Base-by-base conservation (phyloP, 805 yeast species). In the Wickerhamomyces alni region DNA sequence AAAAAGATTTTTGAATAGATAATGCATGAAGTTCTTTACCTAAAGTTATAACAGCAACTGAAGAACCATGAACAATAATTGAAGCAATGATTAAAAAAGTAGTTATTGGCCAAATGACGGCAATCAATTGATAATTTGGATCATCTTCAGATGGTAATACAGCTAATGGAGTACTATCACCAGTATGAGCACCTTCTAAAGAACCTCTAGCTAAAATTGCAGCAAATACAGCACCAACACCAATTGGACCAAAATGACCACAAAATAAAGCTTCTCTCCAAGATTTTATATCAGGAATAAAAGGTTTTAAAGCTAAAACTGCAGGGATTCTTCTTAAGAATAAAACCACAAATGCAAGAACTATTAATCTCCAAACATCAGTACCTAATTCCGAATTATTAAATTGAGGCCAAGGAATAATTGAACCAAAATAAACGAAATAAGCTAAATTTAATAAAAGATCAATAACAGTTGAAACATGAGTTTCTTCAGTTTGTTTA, bases 231-330 rank as follows among this genome's bases (percentile, higher is more conserved):
- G 95, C 95, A 42, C 96, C 96, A 17, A 88, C 96, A 35, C 97
- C 97, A 55, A 89, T 86, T 2, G 97, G 96, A 15, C 97, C 97
- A 61, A 89, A 88, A 63, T 88, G 96, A 17, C 96, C 96, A 59
- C 94, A 87, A 60, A 89, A 89, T 3, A 88, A 58, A 0, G 96
- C 96, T 59, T 88, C 97, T 59, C 95, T 77, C 95, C 96, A 88
- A 10, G 87, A 75, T 52, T 87, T 80, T 30, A 88, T 75, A 57
- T 88, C 96, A 0, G 96, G 96, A 2, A 87, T 82, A 18, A 87
- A 57, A 0, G 91, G 88, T 53, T 84, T 84, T 36, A 85, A 63
- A 0, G 77, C 71, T 36, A 88, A 53, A 32, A 88, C 85, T 1
- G 87, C 89, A 0, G 97, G 97, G 9, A 88, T 67, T 48, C 97